Percentiles rank a stretch among this genome's conserved stretches.
These are phyloP conservation scores for Glarea lozoyensis DNA, from an alignment of 495 filamentous ascomycete genomes.

Conservation along the genomic window DNA sequence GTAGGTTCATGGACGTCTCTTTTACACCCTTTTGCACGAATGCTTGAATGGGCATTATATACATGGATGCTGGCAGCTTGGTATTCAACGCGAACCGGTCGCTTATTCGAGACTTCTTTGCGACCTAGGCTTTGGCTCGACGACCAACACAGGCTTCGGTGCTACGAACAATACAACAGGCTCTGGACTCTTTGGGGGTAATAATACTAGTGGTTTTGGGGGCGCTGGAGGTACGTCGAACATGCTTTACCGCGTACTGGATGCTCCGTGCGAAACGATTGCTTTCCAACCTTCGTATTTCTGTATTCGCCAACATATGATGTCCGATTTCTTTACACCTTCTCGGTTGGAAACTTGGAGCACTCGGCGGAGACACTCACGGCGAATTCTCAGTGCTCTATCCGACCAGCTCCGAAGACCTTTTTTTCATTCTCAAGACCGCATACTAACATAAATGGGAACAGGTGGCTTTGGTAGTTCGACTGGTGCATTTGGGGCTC, in stretches of 20 bases:
- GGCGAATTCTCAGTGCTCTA: no score
- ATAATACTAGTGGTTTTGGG: constrained; percentile 15
- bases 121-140: constrained; percentile 42
- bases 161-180: constrained; percentile 35
- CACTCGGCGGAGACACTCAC: no score
- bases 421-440: no score
- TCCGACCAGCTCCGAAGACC: no score
- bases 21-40: no score
- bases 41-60: no score
- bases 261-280: no score
- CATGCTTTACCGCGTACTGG: constrained; percentile 11
- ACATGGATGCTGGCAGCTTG: constrained; percentile 8
- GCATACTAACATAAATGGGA: constrained; percentile 11
- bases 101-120: constrained; percentile 25
- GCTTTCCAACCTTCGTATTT: no score
- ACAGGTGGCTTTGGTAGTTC: constrained; percentile 17
- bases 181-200: constrained; percentile 33
- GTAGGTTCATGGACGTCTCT: constrained; percentile 35
- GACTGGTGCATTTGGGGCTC: constrained; percentile 18
- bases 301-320: no score
- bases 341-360: no score
- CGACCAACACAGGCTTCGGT: constrained; percentile 33
- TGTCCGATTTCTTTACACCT: no score
- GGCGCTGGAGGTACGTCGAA: constrained; percentile 25
- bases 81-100: constrained; percentile 17